Conservation (phyloP, 129 eudicot genomes). For the Kitagawia praeruptora region DNA sequence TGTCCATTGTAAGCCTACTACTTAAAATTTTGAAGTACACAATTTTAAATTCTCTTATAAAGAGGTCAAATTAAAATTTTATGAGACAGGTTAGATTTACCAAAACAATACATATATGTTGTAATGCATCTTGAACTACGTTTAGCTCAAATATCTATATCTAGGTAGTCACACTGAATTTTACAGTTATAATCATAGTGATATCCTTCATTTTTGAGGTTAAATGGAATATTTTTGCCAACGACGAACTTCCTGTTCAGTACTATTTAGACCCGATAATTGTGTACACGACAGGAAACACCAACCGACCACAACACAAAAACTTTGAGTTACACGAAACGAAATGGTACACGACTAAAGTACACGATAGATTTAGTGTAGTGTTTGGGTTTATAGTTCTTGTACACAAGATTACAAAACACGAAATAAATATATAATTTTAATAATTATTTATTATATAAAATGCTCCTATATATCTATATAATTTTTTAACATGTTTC, state of each 20-base stretch:
- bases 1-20: constrained; percentile 66
- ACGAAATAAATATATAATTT: too few relatives aligned
- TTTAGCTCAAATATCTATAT: too few relatives aligned
- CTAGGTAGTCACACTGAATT: not conserved
- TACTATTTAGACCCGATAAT: too few relatives aligned
- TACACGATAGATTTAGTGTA: not conserved
- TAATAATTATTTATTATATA: too few relatives aligned
- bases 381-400: not conserved
- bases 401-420: not conserved
- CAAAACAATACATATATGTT: not conserved
- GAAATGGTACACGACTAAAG: not conserved
- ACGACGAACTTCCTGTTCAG: not conserved
- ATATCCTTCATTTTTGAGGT: not conserved
- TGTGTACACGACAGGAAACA: too few relatives aligned
- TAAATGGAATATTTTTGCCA: not conserved
- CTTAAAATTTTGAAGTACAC: not conserved
- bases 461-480: too few relatives aligned
- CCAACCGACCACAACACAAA: not conserved
- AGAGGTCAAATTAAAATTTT: not conserved
- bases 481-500: too few relatives aligned
- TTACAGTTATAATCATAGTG: not conserved
- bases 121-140: not conserved
- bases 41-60: not conserved
- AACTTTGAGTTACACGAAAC: not conserved
- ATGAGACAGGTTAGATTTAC: not conserved